A percentile compares a stretch with the other conserved stretches of the same genome.
Conservation (phyloP, 1,284 basidiomycete species). For the Ustilago trichophora region DNA sequence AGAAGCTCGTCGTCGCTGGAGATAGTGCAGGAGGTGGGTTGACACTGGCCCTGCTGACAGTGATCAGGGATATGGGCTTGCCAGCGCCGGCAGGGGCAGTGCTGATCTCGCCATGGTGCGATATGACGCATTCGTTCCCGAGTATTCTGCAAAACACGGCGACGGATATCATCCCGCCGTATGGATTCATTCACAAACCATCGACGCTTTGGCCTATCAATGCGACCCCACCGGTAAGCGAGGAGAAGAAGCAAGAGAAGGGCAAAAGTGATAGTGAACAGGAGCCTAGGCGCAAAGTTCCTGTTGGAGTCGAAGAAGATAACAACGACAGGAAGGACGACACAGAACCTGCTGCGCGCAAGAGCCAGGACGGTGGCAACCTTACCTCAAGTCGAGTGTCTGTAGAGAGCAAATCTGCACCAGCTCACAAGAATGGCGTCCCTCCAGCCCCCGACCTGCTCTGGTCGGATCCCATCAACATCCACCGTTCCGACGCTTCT, state of each 20-base stretch:
- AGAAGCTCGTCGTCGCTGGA: conserved; percentile 81
- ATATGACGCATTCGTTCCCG: conserved; percentile 92
- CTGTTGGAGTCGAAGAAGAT: conserved; percentile 25
- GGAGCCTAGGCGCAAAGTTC: conserved; percentile 23
- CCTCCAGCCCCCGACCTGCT: conserved; percentile 47
- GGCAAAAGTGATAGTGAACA: no score
- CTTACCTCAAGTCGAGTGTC: no score
- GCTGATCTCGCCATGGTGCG: conserved; percentile 75
- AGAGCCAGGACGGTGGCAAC: conserved; percentile 21
- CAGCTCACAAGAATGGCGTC: conserved; percentile 10
- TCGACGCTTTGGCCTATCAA: conserved; percentile 63
- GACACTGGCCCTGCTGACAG: conserved; percentile 82
- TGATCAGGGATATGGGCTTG: conserved; percentile 86
- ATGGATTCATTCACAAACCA: conserved; percentile 65
- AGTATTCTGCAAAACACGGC: conserved; percentile 84
- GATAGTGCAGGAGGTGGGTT: conserved; percentile 95
- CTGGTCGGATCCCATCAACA: conserved; percentile 46
- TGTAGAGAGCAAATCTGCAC: no score
- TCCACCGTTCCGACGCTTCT: conserved; percentile 20
- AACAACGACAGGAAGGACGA: conserved; percentile 1
- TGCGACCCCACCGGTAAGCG: conserved; percentile 15
- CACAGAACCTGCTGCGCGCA: conserved; percentile 24
- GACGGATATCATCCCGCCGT: conserved; percentile 74
- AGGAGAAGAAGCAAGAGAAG: conserved; percentile 5
- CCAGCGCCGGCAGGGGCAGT: conserved; percentile 76